A percentile compares a stretch with the other conserved stretches of the same genome.
Conservation (phyloP, 768 basidiomycete genomes). For the Tricholomella constricta region DNA sequence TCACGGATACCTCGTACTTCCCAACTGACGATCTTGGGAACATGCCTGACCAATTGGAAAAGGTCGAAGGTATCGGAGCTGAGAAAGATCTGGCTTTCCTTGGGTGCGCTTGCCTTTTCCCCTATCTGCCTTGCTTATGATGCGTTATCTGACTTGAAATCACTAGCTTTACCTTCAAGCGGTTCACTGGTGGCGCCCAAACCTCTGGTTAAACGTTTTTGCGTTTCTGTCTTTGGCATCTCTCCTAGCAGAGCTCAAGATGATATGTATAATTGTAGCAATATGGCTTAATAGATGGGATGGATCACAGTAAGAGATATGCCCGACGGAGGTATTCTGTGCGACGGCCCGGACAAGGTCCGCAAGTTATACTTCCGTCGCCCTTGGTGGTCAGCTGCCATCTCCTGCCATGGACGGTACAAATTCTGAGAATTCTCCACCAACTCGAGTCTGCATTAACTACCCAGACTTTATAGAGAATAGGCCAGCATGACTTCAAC, state of each 20-base stretch:
- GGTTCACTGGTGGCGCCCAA: constrained; percentile 49
- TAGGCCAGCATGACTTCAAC: constrained; percentile 25
- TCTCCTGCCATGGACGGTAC: not conserved
- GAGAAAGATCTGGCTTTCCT: constrained; percentile 72
- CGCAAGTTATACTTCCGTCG: not conserved
- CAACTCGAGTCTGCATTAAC: not conserved
- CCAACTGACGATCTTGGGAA: constrained; percentile 90
- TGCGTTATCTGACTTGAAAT: not conserved
- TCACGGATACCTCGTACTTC: constrained; percentile 96
- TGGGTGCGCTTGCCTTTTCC: constrained; percentile 43
- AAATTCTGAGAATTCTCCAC: not conserved
- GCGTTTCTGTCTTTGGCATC: not conserved
- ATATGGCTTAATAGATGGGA: constrained; percentile 6
- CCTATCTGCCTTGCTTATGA: not conserved
- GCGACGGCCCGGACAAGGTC: not conserved
- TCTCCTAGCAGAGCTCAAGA: not conserved
- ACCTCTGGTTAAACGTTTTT: constrained; percentile 16
- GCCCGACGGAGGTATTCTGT: not conserved
- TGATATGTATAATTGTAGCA: constrained; percentile 14
- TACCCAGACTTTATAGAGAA: not conserved
- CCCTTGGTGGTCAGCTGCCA: not conserved
- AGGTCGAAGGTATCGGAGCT: constrained; percentile 60
- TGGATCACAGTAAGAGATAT: not conserved
- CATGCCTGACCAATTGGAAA: constrained; percentile 59
- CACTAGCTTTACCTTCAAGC: constrained; percentile 82